phyloP scores from a whole-genome alignment of 2,329 filamentous ascomycete genomes.

The Chalara sp. region DNA sequence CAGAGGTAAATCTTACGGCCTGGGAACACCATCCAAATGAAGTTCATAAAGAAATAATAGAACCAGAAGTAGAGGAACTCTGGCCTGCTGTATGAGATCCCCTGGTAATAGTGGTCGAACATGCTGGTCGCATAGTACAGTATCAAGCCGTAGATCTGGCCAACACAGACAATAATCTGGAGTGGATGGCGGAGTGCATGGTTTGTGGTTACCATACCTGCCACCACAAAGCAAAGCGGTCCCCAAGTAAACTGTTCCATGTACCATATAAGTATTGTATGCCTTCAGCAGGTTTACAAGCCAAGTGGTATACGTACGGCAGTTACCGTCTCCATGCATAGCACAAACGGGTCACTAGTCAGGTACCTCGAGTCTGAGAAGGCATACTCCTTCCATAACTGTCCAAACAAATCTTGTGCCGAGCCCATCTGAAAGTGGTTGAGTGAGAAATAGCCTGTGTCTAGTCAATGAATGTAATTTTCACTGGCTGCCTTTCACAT shows the following conservation, averaged over 20 bases:
- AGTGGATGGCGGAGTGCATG: conserved; percentile 42
- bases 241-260: conserved; percentile 45
- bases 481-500: neutral
- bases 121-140: conserved; percentile 57
- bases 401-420: conserved; percentile 38
- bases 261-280: neutral
- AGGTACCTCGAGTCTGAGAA: conserved; percentile 50
- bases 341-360: conserved; percentile 43
- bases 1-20: conserved; percentile 34
- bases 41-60: conserved; percentile 56
- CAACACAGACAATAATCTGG: conserved; percentile 34
- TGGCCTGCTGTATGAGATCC: conserved; percentile 47
- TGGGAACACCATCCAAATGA: conserved; percentile 54
- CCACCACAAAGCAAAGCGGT: conserved; percentile 47
- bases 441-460: conserved; percentile 38
- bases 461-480: neutral
- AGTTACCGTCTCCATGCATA: conserved; percentile 49
- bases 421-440: conserved; percentile 36
- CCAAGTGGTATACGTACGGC: conserved; percentile 25
- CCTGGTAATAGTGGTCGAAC: conserved; percentile 40
- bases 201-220: conserved; percentile 36
- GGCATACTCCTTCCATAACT: conserved; percentile 53
- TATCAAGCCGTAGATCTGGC: conserved; percentile 44
- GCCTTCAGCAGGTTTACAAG: neutral
- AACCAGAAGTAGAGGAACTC: conserved; percentile 57